Conservation (phyloP, 345 rosid species). For the Durio zibethinus region DNA sequence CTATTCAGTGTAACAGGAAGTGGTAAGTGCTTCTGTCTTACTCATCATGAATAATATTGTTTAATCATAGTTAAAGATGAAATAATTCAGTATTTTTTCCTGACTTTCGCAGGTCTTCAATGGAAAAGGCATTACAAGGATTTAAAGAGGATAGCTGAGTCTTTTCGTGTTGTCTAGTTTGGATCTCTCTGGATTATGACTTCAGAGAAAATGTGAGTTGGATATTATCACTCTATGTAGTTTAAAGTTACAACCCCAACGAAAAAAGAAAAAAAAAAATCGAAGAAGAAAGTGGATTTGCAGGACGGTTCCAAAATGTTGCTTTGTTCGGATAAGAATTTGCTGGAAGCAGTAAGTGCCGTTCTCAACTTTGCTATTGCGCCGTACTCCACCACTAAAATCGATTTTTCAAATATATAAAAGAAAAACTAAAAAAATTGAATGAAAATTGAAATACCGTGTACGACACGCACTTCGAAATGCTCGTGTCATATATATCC, state of each 20-base stretch:
- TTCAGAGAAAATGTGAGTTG: background rate
- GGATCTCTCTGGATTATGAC: background rate
- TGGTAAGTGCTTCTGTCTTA: slow-evolving; percentile 36
- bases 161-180: slow-evolving; percentile 71
- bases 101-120: slow-evolving; percentile 61
- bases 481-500: too few relatives aligned
- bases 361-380: too few relatives aligned
- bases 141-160: slow-evolving; percentile 78
- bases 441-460: too few relatives aligned
- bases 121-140: slow-evolving; percentile 96
- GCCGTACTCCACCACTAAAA: too few relatives aligned
- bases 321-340: background rate
- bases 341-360: background rate
- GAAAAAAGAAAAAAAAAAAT: background rate
- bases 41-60: background rate
- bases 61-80: background rate
- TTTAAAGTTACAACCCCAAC: background rate
- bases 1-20: slow-evolving; percentile 69
- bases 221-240: background rate
- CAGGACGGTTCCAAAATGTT: background rate
- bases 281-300: background rate
- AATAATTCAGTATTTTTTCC: background rate
- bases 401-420: too few relatives aligned
- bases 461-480: too few relatives aligned
- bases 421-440: too few relatives aligned